Percentiles rank a stretch among this genome's conserved stretches.
Evolutionary conservation across 2,329 filamentous ascomycete species (phyloP).

Genomic region (Chaetomium globosum): DNA sequence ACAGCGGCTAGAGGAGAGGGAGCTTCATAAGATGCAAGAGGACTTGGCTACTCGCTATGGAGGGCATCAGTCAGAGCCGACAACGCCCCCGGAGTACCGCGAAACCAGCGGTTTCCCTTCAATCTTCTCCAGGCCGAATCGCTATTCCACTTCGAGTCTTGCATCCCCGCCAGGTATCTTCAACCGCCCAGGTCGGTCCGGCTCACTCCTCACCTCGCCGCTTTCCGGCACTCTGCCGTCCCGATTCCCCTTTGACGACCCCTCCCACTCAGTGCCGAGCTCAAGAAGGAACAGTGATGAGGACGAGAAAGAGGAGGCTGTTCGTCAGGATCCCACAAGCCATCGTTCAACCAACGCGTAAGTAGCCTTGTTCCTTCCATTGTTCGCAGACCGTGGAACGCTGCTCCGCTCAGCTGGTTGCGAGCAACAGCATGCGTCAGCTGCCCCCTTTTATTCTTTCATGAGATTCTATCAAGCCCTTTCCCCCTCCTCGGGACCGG

Average conservation of each 20-base stretch:
- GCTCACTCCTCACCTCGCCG: slow-evolving; percentile 79
- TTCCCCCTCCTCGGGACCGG: not conserved
- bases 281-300: slow-evolving; percentile 91
- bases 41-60: slow-evolving; percentile 63
- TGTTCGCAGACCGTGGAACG: slow-evolving; percentile 1
- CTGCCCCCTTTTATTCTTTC: not conserved
- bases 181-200: slow-evolving; percentile 73
- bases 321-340: slow-evolving; percentile 68
- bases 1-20: slow-evolving; percentile 78
- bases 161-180: slow-evolving; percentile 77
- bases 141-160: slow-evolving; percentile 86
- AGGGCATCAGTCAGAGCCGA: slow-evolving; percentile 89
- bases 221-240: slow-evolving; percentile 64
- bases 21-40: slow-evolving; percentile 82
- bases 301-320: slow-evolving; percentile 78
- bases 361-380: slow-evolving; percentile 50
- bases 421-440: not conserved
- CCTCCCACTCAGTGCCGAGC: slow-evolving; percentile 82
- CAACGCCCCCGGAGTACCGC: slow-evolving; percentile 90
- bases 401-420: not conserved
- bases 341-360: slow-evolving; percentile 77
- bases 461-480: not conserved
- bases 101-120: slow-evolving; percentile 77
- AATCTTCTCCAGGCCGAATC: slow-evolving; percentile 79
- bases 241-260: slow-evolving; percentile 64